A percentile compares a stretch with the other conserved stretches of the same genome.
These are phyloP conservation scores for Parastagonospora nodorum DNA, from an alignment of 2,329 filamentous ascomycete genomes.

Conservation along the genomic window DNA sequence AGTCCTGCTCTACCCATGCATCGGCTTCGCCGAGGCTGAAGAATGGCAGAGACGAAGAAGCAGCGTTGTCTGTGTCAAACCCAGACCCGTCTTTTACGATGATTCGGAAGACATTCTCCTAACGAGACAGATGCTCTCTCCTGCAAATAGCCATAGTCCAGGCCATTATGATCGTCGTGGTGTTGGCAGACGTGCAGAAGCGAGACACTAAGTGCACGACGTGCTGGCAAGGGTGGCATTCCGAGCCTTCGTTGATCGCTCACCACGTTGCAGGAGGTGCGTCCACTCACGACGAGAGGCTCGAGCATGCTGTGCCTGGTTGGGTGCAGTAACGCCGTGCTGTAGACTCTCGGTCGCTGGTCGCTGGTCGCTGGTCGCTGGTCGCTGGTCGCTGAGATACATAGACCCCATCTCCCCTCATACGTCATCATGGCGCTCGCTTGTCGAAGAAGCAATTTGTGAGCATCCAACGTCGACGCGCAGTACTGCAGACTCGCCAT, in stretches of 20 bases:
- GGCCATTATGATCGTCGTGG: too few species aligned
- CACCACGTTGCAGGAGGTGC: not conserved
- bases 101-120: too few species aligned
- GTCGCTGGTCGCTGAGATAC: too few species aligned
- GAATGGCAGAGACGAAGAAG: too few species aligned
- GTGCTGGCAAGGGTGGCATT: constrained; percentile 1
- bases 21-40: too few species aligned
- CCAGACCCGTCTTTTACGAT: too few species aligned
- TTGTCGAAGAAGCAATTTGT: constrained; percentile 17
- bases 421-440: constrained; percentile 22
- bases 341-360: not conserved
- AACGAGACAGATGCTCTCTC: too few species aligned
- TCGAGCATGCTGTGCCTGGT: constrained; percentile 19
- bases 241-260: constrained; percentile 14
- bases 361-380: too few species aligned
- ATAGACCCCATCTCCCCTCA: not conserved
- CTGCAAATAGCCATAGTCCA: too few species aligned
- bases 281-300: constrained; percentile 15
- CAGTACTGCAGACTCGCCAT: constrained; percentile 20
- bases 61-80: too few species aligned
- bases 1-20: too few species aligned
- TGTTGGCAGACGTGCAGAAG: not conserved
- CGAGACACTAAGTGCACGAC: constrained; percentile 1
- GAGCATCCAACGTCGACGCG: constrained; percentile 9
- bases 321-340: constrained; percentile 15